Evolutionary conservation across 139 green algal genomes (phyloP).

Genomic region (Coccomyxa sp.): DNA sequence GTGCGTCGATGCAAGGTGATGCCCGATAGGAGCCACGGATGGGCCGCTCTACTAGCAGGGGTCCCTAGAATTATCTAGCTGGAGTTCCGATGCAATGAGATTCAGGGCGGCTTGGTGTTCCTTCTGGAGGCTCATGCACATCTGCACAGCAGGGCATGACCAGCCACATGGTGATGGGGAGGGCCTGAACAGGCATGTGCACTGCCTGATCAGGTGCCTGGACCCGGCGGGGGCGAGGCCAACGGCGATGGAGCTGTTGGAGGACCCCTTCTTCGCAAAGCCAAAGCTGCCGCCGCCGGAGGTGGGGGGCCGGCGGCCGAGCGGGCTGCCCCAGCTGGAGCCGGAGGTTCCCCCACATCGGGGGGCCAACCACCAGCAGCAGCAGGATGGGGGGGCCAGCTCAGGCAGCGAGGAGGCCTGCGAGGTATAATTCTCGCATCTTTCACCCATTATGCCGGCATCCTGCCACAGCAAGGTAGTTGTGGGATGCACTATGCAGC

Average conservation of each 20-base stretch:
- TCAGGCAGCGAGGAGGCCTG: no score
- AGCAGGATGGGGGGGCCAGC: no score
- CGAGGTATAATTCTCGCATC: no score
- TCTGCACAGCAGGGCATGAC: neutral
- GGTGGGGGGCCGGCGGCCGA: neutral
- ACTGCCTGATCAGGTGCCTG: conserved; percentile 59
- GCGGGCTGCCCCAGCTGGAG: neutral
- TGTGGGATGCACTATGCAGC: no score
- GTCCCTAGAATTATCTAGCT: no score
- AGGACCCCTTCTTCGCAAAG: conserved; percentile 70
- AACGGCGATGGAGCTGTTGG: conserved; percentile 73
- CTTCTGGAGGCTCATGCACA: neutral
- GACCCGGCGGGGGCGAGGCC: conserved; percentile 47
- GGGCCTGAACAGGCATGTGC: neutral
- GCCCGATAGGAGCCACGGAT: no score
- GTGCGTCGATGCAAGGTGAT: no score
- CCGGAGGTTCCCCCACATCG: neutral
- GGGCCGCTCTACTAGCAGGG: no score
- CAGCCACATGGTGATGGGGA: neutral
- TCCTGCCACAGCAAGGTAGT: no score
- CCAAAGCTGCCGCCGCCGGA: neutral
- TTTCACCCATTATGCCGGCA: no score
- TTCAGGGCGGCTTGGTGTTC: neutral
- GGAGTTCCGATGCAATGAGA: neutral
- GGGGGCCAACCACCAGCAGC: no score